Evolutionary conservation across 2,329 filamentous ascomycete species (phyloP).

Genomic region (Diplodia mutila): DNA sequence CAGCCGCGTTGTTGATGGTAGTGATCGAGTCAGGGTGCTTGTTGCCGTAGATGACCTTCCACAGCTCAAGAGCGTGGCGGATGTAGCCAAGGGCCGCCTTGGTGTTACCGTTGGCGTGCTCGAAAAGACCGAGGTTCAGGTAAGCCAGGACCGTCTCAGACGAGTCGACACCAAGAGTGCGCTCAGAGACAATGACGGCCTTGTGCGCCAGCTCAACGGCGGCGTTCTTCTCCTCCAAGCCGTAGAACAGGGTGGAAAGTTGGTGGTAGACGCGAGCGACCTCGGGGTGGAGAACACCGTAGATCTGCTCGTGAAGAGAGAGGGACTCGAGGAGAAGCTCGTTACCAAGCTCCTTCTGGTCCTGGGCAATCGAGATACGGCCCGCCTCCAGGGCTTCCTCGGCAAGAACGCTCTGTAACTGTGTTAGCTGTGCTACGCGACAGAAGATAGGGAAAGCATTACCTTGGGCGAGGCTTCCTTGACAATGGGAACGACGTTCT

Average conservation of each 20-base stretch:
- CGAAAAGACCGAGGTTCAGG: slow-evolving; percentile 90
- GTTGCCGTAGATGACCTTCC: slow-evolving; percentile 94
- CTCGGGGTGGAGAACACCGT: slow-evolving; percentile 94
- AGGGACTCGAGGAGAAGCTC: slow-evolving; percentile 95
- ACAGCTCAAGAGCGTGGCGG: slow-evolving; percentile 89
- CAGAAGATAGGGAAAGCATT: not conserved
- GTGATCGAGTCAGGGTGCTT: slow-evolving; percentile 98
- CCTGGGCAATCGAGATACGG: slow-evolving; percentile 92
- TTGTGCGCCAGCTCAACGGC: slow-evolving; percentile 95
- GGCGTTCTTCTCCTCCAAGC: slow-evolving; percentile 95
- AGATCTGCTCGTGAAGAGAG: slow-evolving; percentile 97
- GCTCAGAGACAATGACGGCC: slow-evolving; percentile 92
- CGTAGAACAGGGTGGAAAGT: slow-evolving; percentile 93
- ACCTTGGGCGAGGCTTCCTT: slow-evolving; percentile 87
- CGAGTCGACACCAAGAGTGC: slow-evolving; percentile 90
- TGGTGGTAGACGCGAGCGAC: slow-evolving; percentile 95
- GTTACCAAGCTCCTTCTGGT: slow-evolving; percentile 93
- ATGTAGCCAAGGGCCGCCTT: slow-evolving; percentile 84
- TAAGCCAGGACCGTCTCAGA: slow-evolving; percentile 94
- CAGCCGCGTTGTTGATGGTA: slow-evolving; percentile 96
- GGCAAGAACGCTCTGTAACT: slow-evolving; percentile 70
- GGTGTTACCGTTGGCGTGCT: slow-evolving; percentile 90
- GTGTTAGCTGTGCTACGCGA: not conserved
- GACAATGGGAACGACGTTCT: slow-evolving; percentile 91
- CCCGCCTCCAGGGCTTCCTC: slow-evolving; percentile 96